These are phyloP conservation scores for Rhodotorula diobovata DNA, from an alignment of 768 basidiomycete species.

Conservation along the genomic window DNA sequence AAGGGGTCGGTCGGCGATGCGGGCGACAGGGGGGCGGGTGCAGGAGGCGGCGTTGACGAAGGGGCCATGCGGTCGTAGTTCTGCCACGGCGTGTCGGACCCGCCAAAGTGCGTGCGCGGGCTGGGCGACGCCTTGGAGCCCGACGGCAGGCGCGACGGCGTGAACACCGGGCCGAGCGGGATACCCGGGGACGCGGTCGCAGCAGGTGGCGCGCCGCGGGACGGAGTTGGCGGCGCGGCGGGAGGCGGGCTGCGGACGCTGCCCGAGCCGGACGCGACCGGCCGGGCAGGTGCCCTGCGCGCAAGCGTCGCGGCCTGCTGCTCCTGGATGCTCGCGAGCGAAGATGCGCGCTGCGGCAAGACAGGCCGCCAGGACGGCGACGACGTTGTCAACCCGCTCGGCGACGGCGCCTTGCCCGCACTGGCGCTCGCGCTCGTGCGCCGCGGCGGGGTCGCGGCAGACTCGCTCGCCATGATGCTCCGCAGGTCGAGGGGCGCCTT, in stretches of 20 bases:
- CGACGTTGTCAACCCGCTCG: neutral
- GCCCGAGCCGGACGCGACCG: neutral
- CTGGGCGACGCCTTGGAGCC: neutral
- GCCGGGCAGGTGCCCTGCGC: constrained; percentile 9
- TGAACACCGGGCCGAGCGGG: constrained; percentile 36
- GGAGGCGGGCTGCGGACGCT: neutral
- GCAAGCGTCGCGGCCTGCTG: constrained; percentile 5
- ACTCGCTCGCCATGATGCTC: constrained; percentile 34
- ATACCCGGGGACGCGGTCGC: constrained; percentile 2
- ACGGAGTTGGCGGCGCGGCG: neutral
- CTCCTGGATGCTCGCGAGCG: constrained; percentile 29
- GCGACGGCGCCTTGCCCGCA: neutral
- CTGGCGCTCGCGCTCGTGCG: neutral
- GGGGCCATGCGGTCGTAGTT: constrained; percentile 33
- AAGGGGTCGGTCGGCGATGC: constrained; percentile 25
- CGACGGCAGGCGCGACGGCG: constrained; percentile 24
- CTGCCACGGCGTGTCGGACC: constrained; percentile 38
- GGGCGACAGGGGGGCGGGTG: constrained; percentile 6
- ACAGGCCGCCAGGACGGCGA: constrained; percentile 26
- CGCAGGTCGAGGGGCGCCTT: constrained; percentile 27
- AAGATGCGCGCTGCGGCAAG: neutral
- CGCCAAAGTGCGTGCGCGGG: constrained; percentile 20
- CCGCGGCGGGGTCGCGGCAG: neutral
- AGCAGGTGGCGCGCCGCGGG: neutral
- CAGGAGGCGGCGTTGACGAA: neutral